These are phyloP conservation scores for Sugiyamaella boreocaroliniensis DNA, from an alignment of 805 yeast species.

Conservation along the genomic window DNA sequence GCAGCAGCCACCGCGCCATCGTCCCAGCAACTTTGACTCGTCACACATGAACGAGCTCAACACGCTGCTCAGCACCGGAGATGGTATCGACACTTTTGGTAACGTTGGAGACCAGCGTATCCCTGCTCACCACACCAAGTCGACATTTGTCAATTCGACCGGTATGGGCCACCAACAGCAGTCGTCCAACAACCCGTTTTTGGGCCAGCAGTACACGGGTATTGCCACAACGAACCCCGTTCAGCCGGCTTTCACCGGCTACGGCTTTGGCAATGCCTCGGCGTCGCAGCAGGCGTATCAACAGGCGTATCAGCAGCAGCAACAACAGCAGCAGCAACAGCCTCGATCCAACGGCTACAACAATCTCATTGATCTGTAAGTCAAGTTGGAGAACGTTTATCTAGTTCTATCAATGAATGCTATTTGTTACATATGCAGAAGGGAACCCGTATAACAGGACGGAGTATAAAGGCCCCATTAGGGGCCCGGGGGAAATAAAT, in stretches of 20 bases:
- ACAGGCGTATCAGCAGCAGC: slow-evolving; percentile 11
- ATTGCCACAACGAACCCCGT: slow-evolving; percentile 53
- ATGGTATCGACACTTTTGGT: slow-evolving; percentile 91
- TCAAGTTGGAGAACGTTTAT: neutral
- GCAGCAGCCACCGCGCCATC: slow-evolving; percentile 24
- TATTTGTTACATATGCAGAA: no score
- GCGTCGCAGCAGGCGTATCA: slow-evolving; percentile 22
- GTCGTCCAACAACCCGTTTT: slow-evolving; percentile 46
- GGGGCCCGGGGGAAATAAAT: no score
- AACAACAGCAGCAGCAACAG: slow-evolving; percentile 12
- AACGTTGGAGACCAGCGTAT: slow-evolving; percentile 76
- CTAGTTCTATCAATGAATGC: no score
- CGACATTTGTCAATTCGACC: slow-evolving; percentile 76
- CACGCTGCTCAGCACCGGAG: slow-evolving; percentile 71
- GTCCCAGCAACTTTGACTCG: slow-evolving; percentile 46
- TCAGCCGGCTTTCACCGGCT: slow-evolving; percentile 84
- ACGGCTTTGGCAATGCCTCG: slow-evolving; percentile 82
- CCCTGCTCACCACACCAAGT: slow-evolving; percentile 87
- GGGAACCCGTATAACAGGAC: no score
- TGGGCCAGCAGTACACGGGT: slow-evolving; percentile 67
- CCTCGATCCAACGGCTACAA: slow-evolving; percentile 11
- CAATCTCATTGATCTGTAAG: slow-evolving; percentile 28
- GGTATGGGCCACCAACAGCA: slow-evolving; percentile 39
- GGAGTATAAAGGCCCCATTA: no score
- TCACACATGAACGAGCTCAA: slow-evolving; percentile 60